Evolutionary conservation across 1,284 basidiomycete genomes (phyloP).

Genomic region (Apiotrichum sp.): DNA sequence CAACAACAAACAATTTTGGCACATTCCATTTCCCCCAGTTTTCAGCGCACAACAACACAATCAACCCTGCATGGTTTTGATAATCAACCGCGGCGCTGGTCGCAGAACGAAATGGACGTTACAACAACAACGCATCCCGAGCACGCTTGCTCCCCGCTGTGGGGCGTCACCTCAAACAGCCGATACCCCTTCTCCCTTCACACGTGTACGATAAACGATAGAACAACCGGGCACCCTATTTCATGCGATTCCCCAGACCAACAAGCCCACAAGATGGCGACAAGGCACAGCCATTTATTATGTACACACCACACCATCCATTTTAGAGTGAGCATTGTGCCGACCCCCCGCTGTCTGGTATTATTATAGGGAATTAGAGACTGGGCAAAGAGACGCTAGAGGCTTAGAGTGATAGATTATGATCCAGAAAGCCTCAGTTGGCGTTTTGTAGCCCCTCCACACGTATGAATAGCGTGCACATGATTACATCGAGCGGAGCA

Average conservation of each 20-base stretch:
- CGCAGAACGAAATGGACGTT: constrained; percentile 22
- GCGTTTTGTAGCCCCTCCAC: constrained; percentile 15
- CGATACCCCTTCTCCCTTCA: constrained; percentile 6
- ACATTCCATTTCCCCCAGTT: constrained; percentile 11
- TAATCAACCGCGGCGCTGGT: constrained; percentile 16
- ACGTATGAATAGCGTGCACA: constrained; percentile 20
- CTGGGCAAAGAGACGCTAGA: constrained; percentile 18
- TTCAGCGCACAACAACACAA: constrained; percentile 10
- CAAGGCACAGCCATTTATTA: constrained; percentile 17
- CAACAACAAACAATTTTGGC: constrained; percentile 1
- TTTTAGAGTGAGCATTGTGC: constrained; percentile 13
- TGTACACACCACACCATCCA: background rate
- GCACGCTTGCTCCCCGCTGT: constrained; percentile 14
- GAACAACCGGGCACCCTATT: constrained; percentile 15
- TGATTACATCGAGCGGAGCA: background rate
- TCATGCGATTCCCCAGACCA: constrained; percentile 14
- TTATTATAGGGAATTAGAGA: constrained; percentile 7
- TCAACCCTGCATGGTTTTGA: constrained; percentile 10
- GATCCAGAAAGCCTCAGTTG: constrained; percentile 13
- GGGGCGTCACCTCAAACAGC: constrained; percentile 8
- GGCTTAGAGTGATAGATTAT: constrained; percentile 18
- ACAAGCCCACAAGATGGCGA: constrained; percentile 11
- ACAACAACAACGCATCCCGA: constrained; percentile 8
- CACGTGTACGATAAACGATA: constrained; percentile 17
- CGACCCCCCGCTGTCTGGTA: constrained; percentile 19